Evolutionary conservation across 345 rosid species (phyloP).

Genomic region (Arabis alpina): DNA sequence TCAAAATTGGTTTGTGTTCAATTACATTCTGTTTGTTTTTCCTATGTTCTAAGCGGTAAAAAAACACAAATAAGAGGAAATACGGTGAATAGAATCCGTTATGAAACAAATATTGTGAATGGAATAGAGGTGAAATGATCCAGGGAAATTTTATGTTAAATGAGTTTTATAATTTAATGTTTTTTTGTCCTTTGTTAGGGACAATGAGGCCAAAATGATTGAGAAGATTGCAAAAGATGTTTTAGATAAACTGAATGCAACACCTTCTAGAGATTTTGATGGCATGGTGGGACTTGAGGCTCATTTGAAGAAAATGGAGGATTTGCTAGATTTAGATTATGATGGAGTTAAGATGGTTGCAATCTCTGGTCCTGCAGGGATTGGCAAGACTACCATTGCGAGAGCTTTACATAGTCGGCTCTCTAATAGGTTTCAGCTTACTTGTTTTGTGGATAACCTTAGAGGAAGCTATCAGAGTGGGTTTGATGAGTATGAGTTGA

Average conservation of each 20-base stretch:
- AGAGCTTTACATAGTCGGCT: neutral
- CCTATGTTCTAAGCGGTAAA: no score
- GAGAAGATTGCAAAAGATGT: neutral
- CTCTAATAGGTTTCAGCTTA: neutral
- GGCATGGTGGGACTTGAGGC: slow-evolving; percentile 1
- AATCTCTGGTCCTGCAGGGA: neutral
- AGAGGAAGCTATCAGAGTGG: neutral
- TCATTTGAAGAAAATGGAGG: neutral
- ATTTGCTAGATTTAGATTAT: no score
- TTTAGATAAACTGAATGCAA: neutral
- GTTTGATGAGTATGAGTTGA: neutral
- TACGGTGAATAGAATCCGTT: no score
- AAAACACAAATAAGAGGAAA: no score
- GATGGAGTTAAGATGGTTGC: neutral
- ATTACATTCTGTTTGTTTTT: no score
- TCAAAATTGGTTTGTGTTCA: no score
- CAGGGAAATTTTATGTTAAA: no score
- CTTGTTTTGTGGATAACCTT: neutral
- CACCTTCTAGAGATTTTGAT: neutral
- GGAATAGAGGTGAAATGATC: no score
- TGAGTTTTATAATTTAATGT: no score
- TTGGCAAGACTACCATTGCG: neutral
- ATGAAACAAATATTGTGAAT: no score
- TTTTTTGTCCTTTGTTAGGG: neutral
- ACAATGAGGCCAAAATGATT: neutral